Percentiles rank a stretch among this genome's conserved stretches.
These are phyloP conservation scores for Metarhizium anisopliae DNA, from an alignment of 2,329 filamentous ascomycete species.

Conservation along the genomic window DNA sequence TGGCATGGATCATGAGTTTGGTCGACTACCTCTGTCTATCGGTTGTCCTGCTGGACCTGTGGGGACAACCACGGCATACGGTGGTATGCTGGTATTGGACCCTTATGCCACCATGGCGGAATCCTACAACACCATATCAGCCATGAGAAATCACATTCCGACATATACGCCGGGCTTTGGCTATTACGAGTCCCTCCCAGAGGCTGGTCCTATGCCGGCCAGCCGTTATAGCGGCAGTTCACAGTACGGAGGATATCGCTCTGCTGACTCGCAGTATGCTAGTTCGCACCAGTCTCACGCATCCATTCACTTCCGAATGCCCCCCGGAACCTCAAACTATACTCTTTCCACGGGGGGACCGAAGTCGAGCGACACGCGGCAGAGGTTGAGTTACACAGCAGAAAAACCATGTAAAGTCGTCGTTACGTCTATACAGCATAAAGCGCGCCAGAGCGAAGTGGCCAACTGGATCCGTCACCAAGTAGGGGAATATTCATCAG, in stretches of 20 bases:
- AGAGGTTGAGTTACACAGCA: slow-evolving; percentile 3
- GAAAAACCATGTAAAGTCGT: slow-evolving; percentile 16
- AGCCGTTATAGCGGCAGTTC: background rate
- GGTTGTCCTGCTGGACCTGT: background rate
- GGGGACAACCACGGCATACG: background rate
- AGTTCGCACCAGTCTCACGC: background rate
- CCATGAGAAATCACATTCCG: background rate
- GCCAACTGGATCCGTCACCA: slow-evolving; percentile 18
- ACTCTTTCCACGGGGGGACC: background rate
- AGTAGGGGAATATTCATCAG: slow-evolving; percentile 11
- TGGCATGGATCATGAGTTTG: background rate
- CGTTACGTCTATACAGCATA: slow-evolving; percentile 17
- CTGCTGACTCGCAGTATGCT: background rate
- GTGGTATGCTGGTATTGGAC: background rate
- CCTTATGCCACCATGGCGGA: slow-evolving; percentile 1
- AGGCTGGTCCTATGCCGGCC: background rate
- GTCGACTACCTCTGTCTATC: background rate
- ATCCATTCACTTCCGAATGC: background rate
- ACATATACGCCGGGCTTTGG: background rate
- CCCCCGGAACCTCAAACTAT: background rate
- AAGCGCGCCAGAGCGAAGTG: slow-evolving; percentile 14
- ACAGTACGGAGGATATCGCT: background rate
- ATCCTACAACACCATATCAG: slow-evolving; percentile 2
- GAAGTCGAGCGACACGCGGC: background rate
- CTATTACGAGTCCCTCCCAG: background rate